These are phyloP conservation scores for Coemansia sp. DNA, from an alignment of 192 early-diverging fungal genomes.

Conservation along the genomic window DNA sequence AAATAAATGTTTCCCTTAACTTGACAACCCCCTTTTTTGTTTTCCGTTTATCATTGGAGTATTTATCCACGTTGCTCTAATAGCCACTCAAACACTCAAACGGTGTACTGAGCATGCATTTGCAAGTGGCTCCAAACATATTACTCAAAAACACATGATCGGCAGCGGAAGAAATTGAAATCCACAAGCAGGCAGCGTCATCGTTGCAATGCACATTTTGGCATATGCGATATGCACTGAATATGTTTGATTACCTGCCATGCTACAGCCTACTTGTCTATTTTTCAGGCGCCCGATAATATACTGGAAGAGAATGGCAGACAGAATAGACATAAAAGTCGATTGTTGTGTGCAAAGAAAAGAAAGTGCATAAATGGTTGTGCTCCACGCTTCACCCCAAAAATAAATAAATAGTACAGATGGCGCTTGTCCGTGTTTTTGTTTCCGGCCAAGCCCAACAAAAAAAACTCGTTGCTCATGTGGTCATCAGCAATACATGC, in stretches of 20 bases:
- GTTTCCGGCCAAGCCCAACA: background rate
- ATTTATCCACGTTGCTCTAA: background rate
- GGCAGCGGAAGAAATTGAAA: background rate
- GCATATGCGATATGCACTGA: background rate
- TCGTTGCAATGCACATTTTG: background rate
- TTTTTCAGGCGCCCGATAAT: background rate
- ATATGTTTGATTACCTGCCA: background rate
- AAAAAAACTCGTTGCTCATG: conserved; percentile 3
- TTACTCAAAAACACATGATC: background rate
- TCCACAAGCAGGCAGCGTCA: background rate
- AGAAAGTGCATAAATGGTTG: conserved; percentile 1
- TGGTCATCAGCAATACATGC: conserved; percentile 4
- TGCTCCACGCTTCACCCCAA: background rate
- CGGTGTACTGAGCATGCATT: background rate
- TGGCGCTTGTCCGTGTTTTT: background rate
- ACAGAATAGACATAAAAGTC: background rate
- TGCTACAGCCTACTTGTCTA: background rate
- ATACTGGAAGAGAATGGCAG: background rate
- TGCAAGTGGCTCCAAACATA: background rate
- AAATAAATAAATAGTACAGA: background rate
- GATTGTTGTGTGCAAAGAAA: background rate
- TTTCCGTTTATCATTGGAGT: background rate
- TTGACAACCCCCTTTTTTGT: background rate
- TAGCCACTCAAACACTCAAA: background rate
- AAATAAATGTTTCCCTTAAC: background rate